These are phyloP conservation scores for Phytophthora idaei DNA, from an alignment of 352 stramenopile genomes.

Conservation along the genomic window DNA sequence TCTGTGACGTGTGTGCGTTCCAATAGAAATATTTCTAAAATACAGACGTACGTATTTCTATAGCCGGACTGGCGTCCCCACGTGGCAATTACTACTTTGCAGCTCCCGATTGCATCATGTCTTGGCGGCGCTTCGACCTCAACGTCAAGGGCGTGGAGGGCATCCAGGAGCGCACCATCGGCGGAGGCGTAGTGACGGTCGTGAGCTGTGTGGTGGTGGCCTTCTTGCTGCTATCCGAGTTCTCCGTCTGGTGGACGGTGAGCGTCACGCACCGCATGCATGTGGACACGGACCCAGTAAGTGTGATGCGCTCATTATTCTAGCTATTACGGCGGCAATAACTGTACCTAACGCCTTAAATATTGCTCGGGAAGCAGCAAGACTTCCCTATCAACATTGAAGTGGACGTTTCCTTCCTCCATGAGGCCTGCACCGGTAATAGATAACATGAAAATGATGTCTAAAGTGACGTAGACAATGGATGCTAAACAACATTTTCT, in stretches of 20 bases:
- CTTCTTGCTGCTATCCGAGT: slow-evolving; percentile 84
- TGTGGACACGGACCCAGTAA: slow-evolving; percentile 82
- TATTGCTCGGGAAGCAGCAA: slow-evolving; percentile 61
- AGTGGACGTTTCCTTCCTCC: slow-evolving; percentile 84
- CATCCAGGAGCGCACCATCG: slow-evolving; percentile 89
- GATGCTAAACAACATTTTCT: slow-evolving; percentile 9
- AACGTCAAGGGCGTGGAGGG: slow-evolving; percentile 90
- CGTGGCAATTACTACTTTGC: slow-evolving; percentile 32
- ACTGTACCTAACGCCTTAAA: slow-evolving; percentile 8
- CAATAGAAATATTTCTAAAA: background rate
- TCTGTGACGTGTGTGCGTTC: too few species aligned
- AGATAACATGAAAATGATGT: background rate
- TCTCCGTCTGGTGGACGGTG: slow-evolving; percentile 87
- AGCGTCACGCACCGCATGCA: slow-evolving; percentile 89
- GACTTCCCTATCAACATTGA: slow-evolving; percentile 79
- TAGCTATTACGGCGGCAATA: slow-evolving; percentile 5
- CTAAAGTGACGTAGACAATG: background rate
- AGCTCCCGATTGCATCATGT: slow-evolving; percentile 32
- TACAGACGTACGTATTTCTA: background rate
- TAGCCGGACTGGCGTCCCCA: slow-evolving; percentile 4
- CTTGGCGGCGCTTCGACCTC: slow-evolving; percentile 86
- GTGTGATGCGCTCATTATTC: slow-evolving; percentile 8
- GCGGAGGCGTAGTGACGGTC: slow-evolving; percentile 82
- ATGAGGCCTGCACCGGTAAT: slow-evolving; percentile 76
- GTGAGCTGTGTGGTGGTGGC: slow-evolving; percentile 73